phyloP scores from a whole-genome alignment of 202 grass and related monocot genomes.

The Bolboschoenoplectus hybrid region DNA sequence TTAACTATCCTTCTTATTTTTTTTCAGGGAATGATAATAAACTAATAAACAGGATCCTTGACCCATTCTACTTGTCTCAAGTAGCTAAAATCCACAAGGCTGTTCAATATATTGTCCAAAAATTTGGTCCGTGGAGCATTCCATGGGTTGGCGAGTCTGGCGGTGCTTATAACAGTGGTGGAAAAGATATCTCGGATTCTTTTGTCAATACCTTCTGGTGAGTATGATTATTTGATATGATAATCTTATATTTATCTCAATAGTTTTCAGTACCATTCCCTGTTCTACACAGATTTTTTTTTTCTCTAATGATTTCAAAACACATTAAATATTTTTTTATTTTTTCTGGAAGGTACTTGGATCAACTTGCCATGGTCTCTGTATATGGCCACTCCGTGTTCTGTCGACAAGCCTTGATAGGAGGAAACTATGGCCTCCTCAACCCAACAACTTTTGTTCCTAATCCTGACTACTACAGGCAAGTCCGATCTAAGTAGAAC shows the following conservation, averaged over 20 bases:
- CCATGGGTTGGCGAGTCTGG: slow-evolving; percentile 63
- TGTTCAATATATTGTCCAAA: slow-evolving; percentile 38
- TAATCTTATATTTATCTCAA: not conserved
- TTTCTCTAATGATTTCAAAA: not conserved
- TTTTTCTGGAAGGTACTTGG: slow-evolving; percentile 65
- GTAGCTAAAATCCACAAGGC: slow-evolving; percentile 41
- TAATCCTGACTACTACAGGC: slow-evolving; percentile 90
- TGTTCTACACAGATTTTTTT: not conserved
- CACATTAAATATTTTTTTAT: slow-evolving; percentile 4
- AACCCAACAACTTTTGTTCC: slow-evolving; percentile 71
- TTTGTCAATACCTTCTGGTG: slow-evolving; percentile 63
- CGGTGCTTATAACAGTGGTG: slow-evolving; percentile 63
- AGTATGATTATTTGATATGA: slow-evolving; percentile 1
- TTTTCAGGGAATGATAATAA: slow-evolving; percentile 49
- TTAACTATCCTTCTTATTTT: not conserved
- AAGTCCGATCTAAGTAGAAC: slow-evolving; percentile 39
- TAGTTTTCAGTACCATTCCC: not conserved
- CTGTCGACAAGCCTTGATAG: slow-evolving; percentile 81
- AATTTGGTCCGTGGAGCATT: slow-evolving; percentile 58
- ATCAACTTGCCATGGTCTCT: slow-evolving; percentile 90
- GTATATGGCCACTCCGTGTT: slow-evolving; percentile 80
- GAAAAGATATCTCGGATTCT: slow-evolving; percentile 51
- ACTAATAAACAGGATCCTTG: slow-evolving; percentile 45
- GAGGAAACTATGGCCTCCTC: slow-evolving; percentile 86
- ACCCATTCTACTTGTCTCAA: slow-evolving; percentile 49